phyloP scores from a whole-genome alignment of 805 yeast genomes.

The Zygoascus biomembranicola region DNA sequence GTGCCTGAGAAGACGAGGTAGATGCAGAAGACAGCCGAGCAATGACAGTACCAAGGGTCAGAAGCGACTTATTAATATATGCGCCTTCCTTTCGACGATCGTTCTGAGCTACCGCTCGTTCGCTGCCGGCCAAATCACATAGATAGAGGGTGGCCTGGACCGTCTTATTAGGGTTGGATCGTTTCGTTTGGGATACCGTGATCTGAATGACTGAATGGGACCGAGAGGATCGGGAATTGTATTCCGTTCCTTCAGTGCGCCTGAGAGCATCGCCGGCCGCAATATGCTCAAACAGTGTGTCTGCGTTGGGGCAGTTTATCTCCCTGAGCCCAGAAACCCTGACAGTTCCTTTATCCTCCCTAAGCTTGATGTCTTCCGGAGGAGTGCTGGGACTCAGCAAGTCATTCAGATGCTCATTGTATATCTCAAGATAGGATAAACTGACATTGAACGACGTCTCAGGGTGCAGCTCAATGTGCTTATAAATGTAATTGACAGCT shows the following conservation, averaged over 20 bases:
- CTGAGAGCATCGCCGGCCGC: constrained; percentile 65
- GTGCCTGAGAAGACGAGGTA: constrained; percentile 24
- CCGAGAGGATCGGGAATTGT: constrained; percentile 75
- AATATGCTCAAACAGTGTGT: constrained; percentile 54
- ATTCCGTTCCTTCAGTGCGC: constrained; percentile 83
- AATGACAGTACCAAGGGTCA: constrained; percentile 90
- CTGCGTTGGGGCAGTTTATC: constrained; percentile 45
- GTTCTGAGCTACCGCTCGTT: constrained; percentile 61
- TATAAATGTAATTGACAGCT: constrained; percentile 55
- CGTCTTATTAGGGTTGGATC: constrained; percentile 19
- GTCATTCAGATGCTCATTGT: constrained; percentile 81
- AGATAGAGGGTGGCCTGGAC: constrained; percentile 56
- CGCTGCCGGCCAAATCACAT: constrained; percentile 97
- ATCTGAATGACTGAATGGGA: constrained; percentile 86
- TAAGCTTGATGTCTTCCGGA: constrained; percentile 54
- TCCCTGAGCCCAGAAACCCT: constrained; percentile 67
- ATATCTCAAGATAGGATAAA: constrained; percentile 76
- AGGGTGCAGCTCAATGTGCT: constrained; percentile 28
- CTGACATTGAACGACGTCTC: constrained; percentile 36
- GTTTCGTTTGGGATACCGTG: constrained; percentile 30
- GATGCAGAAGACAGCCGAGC: constrained; percentile 52
- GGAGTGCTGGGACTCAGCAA: constrained; percentile 41
- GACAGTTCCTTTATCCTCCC: constrained; percentile 65
- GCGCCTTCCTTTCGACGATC: constrained; percentile 93
- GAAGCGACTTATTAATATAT: constrained; percentile 79